phyloP scores from a whole-genome alignment of 495 filamentous ascomycete species.

The Tuber borchii region DNA sequence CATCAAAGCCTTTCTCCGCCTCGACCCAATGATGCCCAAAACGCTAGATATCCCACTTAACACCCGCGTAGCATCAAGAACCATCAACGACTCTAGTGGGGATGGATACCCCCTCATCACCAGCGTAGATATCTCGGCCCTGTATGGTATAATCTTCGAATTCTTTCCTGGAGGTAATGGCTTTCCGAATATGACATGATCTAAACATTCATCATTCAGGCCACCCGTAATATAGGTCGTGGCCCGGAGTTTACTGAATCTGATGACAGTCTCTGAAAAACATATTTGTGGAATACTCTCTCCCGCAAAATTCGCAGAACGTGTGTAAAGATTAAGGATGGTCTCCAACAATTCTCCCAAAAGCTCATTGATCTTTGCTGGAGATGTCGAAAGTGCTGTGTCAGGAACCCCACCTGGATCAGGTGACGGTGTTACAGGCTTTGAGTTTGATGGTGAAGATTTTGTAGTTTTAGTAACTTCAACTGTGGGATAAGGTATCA shows the following conservation, averaged over 20 bases:
- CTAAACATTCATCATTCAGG: conserved; percentile 60
- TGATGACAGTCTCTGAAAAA: conserved; percentile 73
- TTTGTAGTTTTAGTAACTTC: conserved; percentile 47
- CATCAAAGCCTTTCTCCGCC: conserved; percentile 81
- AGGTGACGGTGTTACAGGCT: conserved; percentile 32
- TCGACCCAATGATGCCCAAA: conserved; percentile 64
- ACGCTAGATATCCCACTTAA: conserved; percentile 82
- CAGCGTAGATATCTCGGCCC: conserved; percentile 41
- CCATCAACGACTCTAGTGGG: conserved; percentile 44
- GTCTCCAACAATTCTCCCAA: conserved; percentile 72
- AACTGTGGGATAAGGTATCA: conserved; percentile 54
- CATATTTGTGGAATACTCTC: conserved; percentile 75
- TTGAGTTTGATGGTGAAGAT: conserved; percentile 44
- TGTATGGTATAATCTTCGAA: conserved; percentile 41
- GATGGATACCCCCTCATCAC: conserved; percentile 41
- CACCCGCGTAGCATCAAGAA: conserved; percentile 47
- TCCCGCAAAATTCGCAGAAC: conserved; percentile 64
- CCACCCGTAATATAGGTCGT: conserved; percentile 64
- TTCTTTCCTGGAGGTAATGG: conserved; percentile 43
- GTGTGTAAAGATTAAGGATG: conserved; percentile 73
- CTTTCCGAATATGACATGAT: conserved; percentile 59
- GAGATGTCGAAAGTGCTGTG: conserved; percentile 44
- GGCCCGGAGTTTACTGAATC: conserved; percentile 67
- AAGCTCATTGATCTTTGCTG: conserved; percentile 57
- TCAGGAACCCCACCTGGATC: conserved; percentile 26